These are phyloP conservation scores for Lentinula detonsa DNA, from an alignment of 768 basidiomycete genomes.

Conservation along the genomic window DNA sequence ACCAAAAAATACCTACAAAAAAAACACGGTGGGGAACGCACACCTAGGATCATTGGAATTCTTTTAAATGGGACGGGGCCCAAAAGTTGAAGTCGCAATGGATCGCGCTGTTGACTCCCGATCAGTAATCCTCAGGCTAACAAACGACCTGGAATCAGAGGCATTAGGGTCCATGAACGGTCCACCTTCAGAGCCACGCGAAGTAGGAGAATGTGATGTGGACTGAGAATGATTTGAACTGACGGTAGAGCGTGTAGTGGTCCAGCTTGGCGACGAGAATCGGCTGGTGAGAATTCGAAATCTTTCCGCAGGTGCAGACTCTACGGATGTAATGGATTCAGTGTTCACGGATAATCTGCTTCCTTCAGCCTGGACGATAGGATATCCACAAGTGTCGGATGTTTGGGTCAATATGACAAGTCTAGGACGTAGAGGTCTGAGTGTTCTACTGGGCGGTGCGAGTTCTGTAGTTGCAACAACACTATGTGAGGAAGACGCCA, in stretches of 20 bases:
- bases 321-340: neutral
- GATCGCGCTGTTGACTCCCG: neutral
- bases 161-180: neutral
- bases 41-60: too few relatives aligned
- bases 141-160: neutral
- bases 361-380: neutral
- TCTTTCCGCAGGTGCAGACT: too few relatives aligned
- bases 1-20: too few relatives aligned
- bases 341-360: neutral
- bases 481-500: neutral
- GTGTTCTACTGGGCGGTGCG: neutral
- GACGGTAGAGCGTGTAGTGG: neutral
- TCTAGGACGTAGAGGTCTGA: neutral
- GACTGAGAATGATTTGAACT: neutral
- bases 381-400: neutral
- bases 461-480: neutral
- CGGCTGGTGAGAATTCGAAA: neutral
- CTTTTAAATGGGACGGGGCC: too few relatives aligned
- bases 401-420: neutral
- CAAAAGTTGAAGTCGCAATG: too few relatives aligned
- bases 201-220: slow-evolving; percentile 9
- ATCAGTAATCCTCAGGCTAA: too few relatives aligned
- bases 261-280: neutral
- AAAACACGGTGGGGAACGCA: too few relatives aligned
- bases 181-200: neutral